These are phyloP conservation scores for Neurospora pannonica DNA, from an alignment of 495 filamentous ascomycete species.

Conservation along the genomic window DNA sequence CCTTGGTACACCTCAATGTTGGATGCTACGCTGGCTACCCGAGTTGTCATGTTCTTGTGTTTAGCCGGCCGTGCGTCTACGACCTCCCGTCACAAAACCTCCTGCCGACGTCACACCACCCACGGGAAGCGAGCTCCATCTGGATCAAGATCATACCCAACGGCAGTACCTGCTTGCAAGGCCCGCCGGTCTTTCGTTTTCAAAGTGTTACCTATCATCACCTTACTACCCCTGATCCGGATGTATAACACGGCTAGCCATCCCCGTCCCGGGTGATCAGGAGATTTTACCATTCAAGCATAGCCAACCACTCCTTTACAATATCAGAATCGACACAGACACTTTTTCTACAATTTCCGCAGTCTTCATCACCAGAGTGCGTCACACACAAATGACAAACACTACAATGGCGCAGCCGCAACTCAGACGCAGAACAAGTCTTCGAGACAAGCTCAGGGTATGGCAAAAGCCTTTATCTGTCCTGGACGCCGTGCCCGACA, in stretches of 20 bases:
- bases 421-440: slow-evolving; percentile 16
- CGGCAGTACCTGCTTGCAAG: not conserved
- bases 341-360: not conserved
- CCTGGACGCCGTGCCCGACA: not conserved
- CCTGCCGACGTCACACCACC: not conserved
- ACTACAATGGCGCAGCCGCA: slow-evolving; percentile 7
- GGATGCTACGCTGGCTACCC: not conserved
- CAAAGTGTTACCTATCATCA: not conserved
- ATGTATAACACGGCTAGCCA: not conserved
- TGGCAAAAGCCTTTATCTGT: slow-evolving; percentile 9
- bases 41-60: not conserved
- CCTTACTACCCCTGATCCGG: not conserved
- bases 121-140: not conserved
- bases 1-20: not conserved
- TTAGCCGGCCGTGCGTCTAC: not conserved
- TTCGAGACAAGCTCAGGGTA: slow-evolving; percentile 15
- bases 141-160: not conserved
- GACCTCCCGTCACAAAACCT: not conserved
- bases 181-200: not conserved
- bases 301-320: not conserved
- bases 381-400: not conserved
- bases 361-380: not conserved
- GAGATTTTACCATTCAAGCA: not conserved
- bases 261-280: not conserved
- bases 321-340: not conserved